Percentiles rank a stretch among this genome's conserved stretches.
Evolutionary conservation across 2,329 filamentous ascomycete genomes (phyloP).

Genomic region (Elsinoe necatrix): DNA sequence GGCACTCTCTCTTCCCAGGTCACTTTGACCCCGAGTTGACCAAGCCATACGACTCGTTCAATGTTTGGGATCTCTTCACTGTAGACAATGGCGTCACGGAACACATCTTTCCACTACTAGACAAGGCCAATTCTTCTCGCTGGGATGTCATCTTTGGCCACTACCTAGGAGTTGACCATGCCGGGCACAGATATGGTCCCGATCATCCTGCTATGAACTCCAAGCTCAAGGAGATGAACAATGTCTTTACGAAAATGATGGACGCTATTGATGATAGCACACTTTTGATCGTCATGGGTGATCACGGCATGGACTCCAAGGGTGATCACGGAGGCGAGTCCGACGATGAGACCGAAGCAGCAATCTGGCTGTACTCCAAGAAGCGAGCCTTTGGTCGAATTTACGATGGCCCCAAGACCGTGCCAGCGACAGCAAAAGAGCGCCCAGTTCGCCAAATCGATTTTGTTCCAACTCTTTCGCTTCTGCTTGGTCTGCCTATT

Average conservation of each 20-base stretch:
- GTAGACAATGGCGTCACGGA: constrained; percentile 92
- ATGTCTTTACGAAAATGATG: constrained; percentile 63
- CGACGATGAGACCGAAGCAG: constrained; percentile 88
- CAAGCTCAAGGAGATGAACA: constrained; percentile 88
- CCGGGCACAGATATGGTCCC: constrained; percentile 90
- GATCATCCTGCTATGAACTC: constrained; percentile 84
- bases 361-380: constrained; percentile 98
- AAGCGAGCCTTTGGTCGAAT: constrained; percentile 74
- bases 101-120: constrained; percentile 77
- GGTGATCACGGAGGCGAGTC: constrained; percentile 98
- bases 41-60: constrained; percentile 88
- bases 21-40: constrained; percentile 86
- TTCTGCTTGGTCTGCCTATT: constrained; percentile 83
- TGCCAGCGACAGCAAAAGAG: constrained; percentile 64
- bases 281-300: constrained; percentile 91
- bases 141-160: constrained; percentile 97
- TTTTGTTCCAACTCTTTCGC: constrained; percentile 80
- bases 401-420: constrained; percentile 48
- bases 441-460: constrained; percentile 79
- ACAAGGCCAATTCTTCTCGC: constrained; percentile 52
- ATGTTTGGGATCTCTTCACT: constrained; percentile 95
- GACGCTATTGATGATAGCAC: constrained; percentile 72
- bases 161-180: constrained; percentile 91
- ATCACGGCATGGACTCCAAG: constrained; percentile 96
- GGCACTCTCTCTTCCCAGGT: constrained; percentile 86